Percentiles rank a stretch among this genome's conserved stretches.
Evolutionary conservation across 768 basidiomycete species (phyloP).

Genomic region (Amanita subjunquillea): DNA sequence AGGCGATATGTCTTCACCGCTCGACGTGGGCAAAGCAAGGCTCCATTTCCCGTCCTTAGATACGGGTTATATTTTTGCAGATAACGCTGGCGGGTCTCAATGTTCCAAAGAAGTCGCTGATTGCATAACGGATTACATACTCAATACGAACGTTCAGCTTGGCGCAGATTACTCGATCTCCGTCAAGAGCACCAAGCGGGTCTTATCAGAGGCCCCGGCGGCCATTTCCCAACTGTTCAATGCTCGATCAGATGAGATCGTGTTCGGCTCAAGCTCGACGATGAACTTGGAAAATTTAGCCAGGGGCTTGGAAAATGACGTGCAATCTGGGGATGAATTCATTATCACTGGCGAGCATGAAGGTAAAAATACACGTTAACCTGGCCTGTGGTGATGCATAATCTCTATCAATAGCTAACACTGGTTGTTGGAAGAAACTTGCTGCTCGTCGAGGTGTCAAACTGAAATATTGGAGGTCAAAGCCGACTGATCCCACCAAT

Average conservation of each 20-base stretch:
- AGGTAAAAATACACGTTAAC: constrained; percentile 27
- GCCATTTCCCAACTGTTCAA: constrained; percentile 54
- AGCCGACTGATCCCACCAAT: constrained; percentile 39
- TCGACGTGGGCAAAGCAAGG: constrained; percentile 43
- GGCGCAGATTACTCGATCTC: constrained; percentile 62
- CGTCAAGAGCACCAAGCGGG: constrained; percentile 30
- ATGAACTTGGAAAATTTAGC: constrained; percentile 62
- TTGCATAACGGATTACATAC: constrained; percentile 54
- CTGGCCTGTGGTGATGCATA: neutral
- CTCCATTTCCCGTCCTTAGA: constrained; percentile 53
- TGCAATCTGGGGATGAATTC: constrained; percentile 58
- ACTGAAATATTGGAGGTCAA: constrained; percentile 51
- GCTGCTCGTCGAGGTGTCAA: constrained; percentile 44
- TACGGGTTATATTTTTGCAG: constrained; percentile 55
- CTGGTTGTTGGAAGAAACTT: constrained; percentile 67
- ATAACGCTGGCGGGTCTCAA: constrained; percentile 73
- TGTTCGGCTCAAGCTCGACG: constrained; percentile 41
- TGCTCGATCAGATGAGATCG: constrained; percentile 55
- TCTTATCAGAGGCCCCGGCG: constrained; percentile 37
- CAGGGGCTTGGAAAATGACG: constrained; percentile 42
- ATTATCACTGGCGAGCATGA: constrained; percentile 77
- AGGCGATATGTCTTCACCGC: neutral
- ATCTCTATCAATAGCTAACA: constrained; percentile 42
- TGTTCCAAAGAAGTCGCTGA: constrained; percentile 44
- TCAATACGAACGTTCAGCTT: constrained; percentile 65